These are phyloP conservation scores for Alternaria sp. DNA, from an alignment of 2,329 filamentous ascomycete genomes.

Conservation along the genomic window DNA sequence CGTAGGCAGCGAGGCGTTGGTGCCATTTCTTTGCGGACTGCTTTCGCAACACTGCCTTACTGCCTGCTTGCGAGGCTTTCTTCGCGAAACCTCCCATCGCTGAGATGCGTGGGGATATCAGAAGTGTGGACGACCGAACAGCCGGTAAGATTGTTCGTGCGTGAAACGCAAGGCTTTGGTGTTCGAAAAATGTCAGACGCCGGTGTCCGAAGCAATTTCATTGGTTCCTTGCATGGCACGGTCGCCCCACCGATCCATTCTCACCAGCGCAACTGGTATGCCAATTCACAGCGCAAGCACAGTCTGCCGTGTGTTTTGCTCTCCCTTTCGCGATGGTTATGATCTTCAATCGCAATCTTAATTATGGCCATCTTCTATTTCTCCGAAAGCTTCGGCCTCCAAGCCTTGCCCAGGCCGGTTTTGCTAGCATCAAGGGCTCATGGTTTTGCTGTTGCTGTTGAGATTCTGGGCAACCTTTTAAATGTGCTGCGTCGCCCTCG, in stretches of 20 bases:
- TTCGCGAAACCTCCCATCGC: background rate
- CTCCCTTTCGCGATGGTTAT: no score
- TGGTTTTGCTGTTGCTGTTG: conserved; percentile 3
- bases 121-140: background rate
- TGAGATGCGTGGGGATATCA: background rate
- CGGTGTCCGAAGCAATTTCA: background rate
- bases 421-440: background rate
- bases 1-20: background rate
- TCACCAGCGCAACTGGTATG: no score
- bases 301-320: no score
- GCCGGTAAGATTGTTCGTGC: background rate
- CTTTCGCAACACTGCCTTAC: no score
- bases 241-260: no score
- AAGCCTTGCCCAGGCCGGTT: conserved; percentile 1
- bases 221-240: no score
- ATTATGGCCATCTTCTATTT: background rate
- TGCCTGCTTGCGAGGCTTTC: background rate
- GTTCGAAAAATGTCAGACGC: background rate
- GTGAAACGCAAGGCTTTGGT: background rate
- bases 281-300: no score
- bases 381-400: background rate
- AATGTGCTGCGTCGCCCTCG: background rate
- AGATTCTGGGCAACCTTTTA: background rate
- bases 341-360: background rate
- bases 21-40: background rate